phyloP scores from a whole-genome alignment of 1,139 yeast genomes.

The Debaryomyces singareniensis region DNA sequence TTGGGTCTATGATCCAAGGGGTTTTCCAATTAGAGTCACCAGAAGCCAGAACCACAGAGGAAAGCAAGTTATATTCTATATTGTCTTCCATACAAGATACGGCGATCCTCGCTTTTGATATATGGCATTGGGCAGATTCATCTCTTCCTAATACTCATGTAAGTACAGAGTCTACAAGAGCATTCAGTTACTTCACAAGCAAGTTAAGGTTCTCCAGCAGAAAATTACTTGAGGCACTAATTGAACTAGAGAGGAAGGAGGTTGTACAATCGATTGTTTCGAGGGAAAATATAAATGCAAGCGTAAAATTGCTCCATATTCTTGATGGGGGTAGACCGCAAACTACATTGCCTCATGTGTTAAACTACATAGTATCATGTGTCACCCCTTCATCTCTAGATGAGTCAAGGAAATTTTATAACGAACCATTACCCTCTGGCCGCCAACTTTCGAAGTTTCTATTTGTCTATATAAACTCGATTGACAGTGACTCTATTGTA shows the following conservation, averaged over 20 bases:
- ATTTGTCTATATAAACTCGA: slow-evolving; percentile 50
- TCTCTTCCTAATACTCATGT: slow-evolving; percentile 2
- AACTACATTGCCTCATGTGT: slow-evolving; percentile 61
- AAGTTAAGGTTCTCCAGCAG: slow-evolving; percentile 70
- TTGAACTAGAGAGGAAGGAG: slow-evolving; percentile 66
- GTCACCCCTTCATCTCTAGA: slow-evolving; percentile 25
- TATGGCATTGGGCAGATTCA: slow-evolving; percentile 73
- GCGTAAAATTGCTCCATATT: slow-evolving; percentile 56
- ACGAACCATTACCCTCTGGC: slow-evolving; percentile 37
- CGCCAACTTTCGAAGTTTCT: slow-evolving; percentile 45
- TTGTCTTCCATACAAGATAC: slow-evolving; percentile 61
- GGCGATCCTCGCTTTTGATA: slow-evolving; percentile 44
- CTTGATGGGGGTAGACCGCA: slow-evolving; percentile 84
- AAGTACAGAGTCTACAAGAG: slow-evolving; percentile 23
- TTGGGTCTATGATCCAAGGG: slow-evolving; percentile 77
- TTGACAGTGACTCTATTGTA: slow-evolving; percentile 70
- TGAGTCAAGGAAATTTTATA: slow-evolving; percentile 33
- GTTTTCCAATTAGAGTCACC: slow-evolving; percentile 81
- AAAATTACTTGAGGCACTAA: slow-evolving; percentile 61
- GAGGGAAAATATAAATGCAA: slow-evolving; percentile 15
- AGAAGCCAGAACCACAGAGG: slow-evolving; percentile 47
- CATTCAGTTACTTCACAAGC: slow-evolving; percentile 56
- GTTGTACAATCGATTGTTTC: slow-evolving; percentile 60
- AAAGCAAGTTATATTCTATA: slow-evolving; percentile 48
- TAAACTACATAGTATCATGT: slow-evolving; percentile 45